Evolutionary conservation across 768 basidiomycete species (phyloP).

Genomic region (Rhodotorula toruloides): DNA sequence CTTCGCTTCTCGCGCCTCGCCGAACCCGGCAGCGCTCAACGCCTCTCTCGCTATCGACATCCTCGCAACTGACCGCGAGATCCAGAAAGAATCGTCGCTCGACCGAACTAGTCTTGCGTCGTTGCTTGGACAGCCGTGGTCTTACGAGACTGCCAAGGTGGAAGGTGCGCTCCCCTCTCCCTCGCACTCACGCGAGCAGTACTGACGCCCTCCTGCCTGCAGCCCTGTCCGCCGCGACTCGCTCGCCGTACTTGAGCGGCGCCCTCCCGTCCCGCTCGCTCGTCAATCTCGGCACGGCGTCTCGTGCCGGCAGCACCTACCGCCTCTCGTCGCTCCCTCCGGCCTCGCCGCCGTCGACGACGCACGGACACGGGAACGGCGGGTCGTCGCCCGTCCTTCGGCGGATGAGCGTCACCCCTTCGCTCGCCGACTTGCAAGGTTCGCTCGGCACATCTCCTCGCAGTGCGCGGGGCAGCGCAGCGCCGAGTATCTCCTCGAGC

Average conservation of each 20-base stretch:
- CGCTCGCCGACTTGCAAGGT: conserved; percentile 23
- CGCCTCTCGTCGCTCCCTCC: conserved; percentile 10
- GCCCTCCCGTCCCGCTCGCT: conserved; percentile 12
- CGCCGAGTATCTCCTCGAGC: conserved; percentile 8
- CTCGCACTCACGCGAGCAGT: background rate
- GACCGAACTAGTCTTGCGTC: conserved; percentile 7
- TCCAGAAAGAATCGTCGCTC: conserved; percentile 12
- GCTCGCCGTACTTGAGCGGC: conserved; percentile 4
- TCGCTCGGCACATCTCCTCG: background rate
- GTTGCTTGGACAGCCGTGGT: conserved; percentile 7
- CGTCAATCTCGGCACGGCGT: conserved; percentile 10
- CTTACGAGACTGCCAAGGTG: background rate
- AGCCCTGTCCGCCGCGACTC: background rate
- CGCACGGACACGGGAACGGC: too few species aligned
- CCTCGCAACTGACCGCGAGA: background rate
- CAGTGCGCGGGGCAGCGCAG: conserved; percentile 5
- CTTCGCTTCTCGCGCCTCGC: background rate
- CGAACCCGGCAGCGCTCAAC: background rate
- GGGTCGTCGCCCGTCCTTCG: too few species aligned
- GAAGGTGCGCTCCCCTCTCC: background rate
- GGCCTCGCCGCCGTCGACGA: background rate
- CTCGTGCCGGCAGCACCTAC: background rate
- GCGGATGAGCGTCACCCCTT: too few species aligned
- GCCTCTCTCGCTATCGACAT: conserved; percentile 10
- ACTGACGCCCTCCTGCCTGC: too few species aligned